A percentile compares a stretch with the other conserved stretches of the same genome.
These are phyloP conservation scores for Torulaspora maleeae DNA, from an alignment of 805 yeast genomes.

Conservation along the genomic window DNA sequence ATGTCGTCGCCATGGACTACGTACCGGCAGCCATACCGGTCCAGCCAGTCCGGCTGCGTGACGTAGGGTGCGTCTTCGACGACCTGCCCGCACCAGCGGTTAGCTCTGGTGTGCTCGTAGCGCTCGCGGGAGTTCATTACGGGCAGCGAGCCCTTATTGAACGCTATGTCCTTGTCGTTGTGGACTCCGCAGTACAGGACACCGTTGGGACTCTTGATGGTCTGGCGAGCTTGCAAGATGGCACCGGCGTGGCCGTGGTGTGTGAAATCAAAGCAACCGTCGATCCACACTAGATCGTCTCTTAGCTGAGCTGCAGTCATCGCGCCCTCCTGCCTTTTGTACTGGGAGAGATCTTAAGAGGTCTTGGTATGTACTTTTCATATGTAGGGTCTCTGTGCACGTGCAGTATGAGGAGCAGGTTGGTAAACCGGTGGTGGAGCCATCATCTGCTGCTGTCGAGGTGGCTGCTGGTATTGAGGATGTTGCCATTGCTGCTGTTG, in stretches of 20 bases:
- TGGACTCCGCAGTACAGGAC: conserved; percentile 62
- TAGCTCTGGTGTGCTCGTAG: conserved; percentile 77
- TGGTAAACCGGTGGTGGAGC: conserved; percentile 9
- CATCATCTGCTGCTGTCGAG: conserved; percentile 6
- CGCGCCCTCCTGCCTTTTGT: neutral
- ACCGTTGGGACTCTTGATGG: conserved; percentile 57
- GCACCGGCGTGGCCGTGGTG: conserved; percentile 99
- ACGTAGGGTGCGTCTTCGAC: conserved; percentile 87
- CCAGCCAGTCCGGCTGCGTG: conserved; percentile 73
- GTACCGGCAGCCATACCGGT: conserved; percentile 65
- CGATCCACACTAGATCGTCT: conserved; percentile 75
- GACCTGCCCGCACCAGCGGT: conserved; percentile 78
- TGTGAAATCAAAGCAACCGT: conserved; percentile 96
- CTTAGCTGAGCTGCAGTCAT: conserved; percentile 3
- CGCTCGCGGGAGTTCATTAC: conserved; percentile 85
- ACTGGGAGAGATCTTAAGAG: neutral
- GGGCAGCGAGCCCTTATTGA: conserved; percentile 90
- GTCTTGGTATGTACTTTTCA: conserved; percentile 2
- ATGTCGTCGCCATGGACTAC: conserved; percentile 99
- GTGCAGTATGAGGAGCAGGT: conserved; percentile 6
- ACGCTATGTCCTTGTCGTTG: conserved; percentile 77
- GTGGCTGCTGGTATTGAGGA: conserved; percentile 2
- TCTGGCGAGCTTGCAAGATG: conserved; percentile 82
- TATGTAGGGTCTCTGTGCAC: conserved; percentile 14
- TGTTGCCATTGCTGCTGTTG: conserved; percentile 1